Evolutionary conservation across 768 basidiomycete genomes (phyloP), one percentile per base, ranked within the genome.

Genomic region (Boletus vermiculosoides): DNA sequence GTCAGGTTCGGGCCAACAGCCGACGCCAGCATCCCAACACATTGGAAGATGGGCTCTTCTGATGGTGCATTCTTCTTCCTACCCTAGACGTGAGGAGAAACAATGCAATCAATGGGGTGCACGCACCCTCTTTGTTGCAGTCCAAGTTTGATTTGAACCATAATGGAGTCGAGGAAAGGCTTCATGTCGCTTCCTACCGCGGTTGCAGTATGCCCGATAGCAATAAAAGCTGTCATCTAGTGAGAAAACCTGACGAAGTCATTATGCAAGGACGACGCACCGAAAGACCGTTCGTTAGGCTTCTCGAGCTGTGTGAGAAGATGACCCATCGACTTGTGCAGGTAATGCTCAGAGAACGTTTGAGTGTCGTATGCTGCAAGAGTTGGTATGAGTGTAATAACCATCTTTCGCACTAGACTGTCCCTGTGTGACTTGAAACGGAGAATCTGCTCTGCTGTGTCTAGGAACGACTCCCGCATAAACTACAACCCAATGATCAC

Each of bases 1-100:
- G 97, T 98, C 46, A 99, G 77, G 71, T 94, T 96, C 3, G 94
- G 94, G 0, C 97, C 97, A 33, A 99, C 94, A 10, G 97, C 92
- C 2, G 86, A 84, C 1, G 95, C 93, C 42, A 99, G 78, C 94
- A 98, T 96, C 37, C 93, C 93, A 57, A 99, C 83, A 73, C 97
- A 98, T 78, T 98, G 92, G 68, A 99, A 98, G 56, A 98, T 94
- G 0, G 95, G 90, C 61, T 94, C 94, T 71, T 98, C 95, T 16
- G 88, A 87, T 3, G 92, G 90, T 2, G 94, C 91, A 67, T 93
- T 94, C 79, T 94, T 96, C 67, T 87, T 86, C 55, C 85, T 87
- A 59, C 30, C 36, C 15, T 23, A 2, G 50, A 33, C 30, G 39
- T 66, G 56, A 62, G 52, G 16, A 50, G 7, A 0, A 31, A 39